Base-by-base conservation (phyloP, 352 stramenopile genomes). In the Phytopythium chamaehyphon region DNA sequence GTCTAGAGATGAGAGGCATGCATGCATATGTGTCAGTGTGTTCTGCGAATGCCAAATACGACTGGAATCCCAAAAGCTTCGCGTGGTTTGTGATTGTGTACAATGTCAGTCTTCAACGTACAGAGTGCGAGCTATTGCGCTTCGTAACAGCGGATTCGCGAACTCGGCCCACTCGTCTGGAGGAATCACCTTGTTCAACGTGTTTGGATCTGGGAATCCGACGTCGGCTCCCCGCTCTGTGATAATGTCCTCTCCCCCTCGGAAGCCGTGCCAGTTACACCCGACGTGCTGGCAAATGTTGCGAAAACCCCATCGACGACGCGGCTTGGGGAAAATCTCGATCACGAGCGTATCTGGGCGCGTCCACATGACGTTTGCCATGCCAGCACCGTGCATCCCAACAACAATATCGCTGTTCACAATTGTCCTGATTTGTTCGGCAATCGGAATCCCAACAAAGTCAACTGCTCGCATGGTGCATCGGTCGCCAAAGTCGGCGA, bases 341-440 rank as follows among this genome's bases (percentile, higher is more conserved):
- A 92, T 16, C 9, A 92, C 57, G 6, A 64, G 64, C 18, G 73
- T 84, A 47, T 58, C 57, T 0, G 76, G 76, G 4, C 69, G 64
- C 16, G 76, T 52, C 73, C 78, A 92, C 1, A 89, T 31, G 0
- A 90, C 68, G 49, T 92, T 92, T 2, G 86, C 76, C 44, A 92
- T 73, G 28, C 82, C 82, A 15, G 82, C 82, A 40, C 82, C 82
- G 51, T 92, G 82, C 82, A 90, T 92, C 9, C 78, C 70, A 43
- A 92, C 76, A 22, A 92, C 75, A 28, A 92, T 67, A 48, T 89
- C 78, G 42, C 78, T 90, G 19, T 82, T 57, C 11, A 81, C 61
- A 16, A 83, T 81, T 12, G 71, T 63, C 9, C 57, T 54, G 64
- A 92, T 92, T 54, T 92, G 82, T 36, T 87, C 66, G 2, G 44